These are phyloP conservation scores for Achaetomium macrosporum DNA, from an alignment of 2,329 filamentous ascomycete species.

Conservation along the genomic window DNA sequence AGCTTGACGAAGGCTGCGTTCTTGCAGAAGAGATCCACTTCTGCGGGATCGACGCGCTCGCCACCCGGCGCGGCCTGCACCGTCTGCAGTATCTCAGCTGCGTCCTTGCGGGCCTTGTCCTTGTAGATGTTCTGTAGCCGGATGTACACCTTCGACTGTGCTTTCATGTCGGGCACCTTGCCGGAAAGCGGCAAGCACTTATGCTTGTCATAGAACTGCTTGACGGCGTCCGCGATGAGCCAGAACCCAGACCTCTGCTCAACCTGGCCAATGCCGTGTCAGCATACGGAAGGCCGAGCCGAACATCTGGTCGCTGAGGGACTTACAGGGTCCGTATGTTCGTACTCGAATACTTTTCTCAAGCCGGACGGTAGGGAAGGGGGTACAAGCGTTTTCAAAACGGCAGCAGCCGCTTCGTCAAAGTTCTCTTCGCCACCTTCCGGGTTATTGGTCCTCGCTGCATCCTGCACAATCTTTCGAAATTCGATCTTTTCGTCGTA, in stretches of 20 bases:
- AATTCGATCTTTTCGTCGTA: constrained; percentile 88
- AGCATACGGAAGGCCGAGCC: constrained; percentile 9
- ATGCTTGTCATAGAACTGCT: constrained; percentile 68
- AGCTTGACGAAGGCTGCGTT: constrained; percentile 91
- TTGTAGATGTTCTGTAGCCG: constrained; percentile 91
- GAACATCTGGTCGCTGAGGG: constrained; percentile 26
- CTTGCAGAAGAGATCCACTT: constrained; percentile 91
- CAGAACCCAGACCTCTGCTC: constrained; percentile 66
- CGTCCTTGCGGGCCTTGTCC: constrained; percentile 71
- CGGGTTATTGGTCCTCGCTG: constrained; percentile 63
- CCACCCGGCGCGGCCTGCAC: constrained; percentile 50
- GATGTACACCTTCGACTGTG: constrained; percentile 83
- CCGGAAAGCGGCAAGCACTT: constrained; percentile 75
- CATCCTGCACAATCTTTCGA: constrained; percentile 60
- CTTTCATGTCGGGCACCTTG: constrained; percentile 94
- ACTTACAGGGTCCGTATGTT: constrained; percentile 46
- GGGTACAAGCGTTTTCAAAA: constrained; percentile 76
- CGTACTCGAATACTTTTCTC: constrained; percentile 71
- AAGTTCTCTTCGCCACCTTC: constrained; percentile 96
- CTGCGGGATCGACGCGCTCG: constrained; percentile 56
- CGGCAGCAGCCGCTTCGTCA: constrained; percentile 81
- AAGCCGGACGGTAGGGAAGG: constrained; percentile 64
- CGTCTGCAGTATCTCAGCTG: constrained; percentile 63
- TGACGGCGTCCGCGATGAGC: constrained; percentile 77
- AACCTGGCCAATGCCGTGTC: constrained; percentile 19